These are phyloP conservation scores for Russula foetens DNA, from an alignment of 768 basidiomycete species.

Conservation along the genomic window DNA sequence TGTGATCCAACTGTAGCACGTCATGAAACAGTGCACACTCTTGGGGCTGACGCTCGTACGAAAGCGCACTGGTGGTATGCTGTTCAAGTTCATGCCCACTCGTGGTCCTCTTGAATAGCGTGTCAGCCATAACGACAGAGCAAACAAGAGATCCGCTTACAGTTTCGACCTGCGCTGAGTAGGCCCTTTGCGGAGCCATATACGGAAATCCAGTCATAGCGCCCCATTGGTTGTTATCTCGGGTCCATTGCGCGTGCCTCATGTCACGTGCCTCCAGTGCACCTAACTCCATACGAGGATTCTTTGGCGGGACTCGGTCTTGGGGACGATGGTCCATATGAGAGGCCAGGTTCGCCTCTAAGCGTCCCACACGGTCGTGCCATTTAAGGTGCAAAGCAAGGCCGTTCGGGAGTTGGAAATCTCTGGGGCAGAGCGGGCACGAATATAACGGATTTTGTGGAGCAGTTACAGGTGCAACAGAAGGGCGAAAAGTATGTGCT, in stretches of 20 bases:
- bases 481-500: not conserved
- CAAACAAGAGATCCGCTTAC: not conserved
- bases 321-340: not conserved
- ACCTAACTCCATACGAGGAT: not conserved
- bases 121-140: not conserved
- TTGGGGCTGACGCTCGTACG: slow-evolving; percentile 2
- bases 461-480: not conserved
- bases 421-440: slow-evolving; percentile 15
- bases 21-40: slow-evolving; percentile 15
- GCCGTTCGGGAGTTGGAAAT: slow-evolving; percentile 17
- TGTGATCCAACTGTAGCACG: not conserved
- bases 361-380: slow-evolving; percentile 13
- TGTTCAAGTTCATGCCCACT: not conserved
- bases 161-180: not conserved
- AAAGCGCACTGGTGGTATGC: not conserved
- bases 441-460: slow-evolving; percentile 3
- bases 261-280: not conserved
- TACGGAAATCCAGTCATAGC: not conserved
- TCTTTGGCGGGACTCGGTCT: not conserved
- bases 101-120: not conserved
- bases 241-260: not conserved
- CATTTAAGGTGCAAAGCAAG: slow-evolving; percentile 20
- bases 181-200: not conserved
- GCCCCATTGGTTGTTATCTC: not conserved
- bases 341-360: not conserved